These are phyloP conservation scores for Vitellaria paradoxa DNA, from an alignment of 179 eudicot genomes.

Conservation along the genomic window DNA sequence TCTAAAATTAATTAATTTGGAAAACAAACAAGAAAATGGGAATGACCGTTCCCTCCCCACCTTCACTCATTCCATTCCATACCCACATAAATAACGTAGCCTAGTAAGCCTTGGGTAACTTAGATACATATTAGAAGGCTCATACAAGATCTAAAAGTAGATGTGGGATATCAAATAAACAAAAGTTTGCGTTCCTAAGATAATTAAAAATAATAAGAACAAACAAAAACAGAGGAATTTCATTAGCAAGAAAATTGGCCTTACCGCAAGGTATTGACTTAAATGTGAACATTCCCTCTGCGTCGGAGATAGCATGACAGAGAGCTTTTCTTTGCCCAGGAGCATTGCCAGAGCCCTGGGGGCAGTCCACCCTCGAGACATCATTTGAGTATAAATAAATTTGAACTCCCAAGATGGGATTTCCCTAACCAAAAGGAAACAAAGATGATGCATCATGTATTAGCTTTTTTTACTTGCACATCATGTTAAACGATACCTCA, in stretches of 20 bases:
- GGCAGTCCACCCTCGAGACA: constrained; percentile 69
- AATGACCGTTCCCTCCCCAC: no score
- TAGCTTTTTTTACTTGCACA: constrained; percentile 2
- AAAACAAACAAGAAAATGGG: no score
- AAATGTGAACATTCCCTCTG: constrained; percentile 77
- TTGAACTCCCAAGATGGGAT: constrained; percentile 95
- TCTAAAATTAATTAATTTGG: no score
- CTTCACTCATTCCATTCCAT: no score
- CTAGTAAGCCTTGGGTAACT: neutral
- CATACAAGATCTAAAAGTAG: neutral
- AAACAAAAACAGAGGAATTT: neutral
- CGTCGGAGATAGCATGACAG: constrained; percentile 89
- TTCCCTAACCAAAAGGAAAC: constrained; percentile 51
- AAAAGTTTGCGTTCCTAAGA: constrained; percentile 2
- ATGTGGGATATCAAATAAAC: neutral
- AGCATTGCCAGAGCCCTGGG: constrained; percentile 67
- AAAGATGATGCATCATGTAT: neutral
- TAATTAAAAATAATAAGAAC: no score
- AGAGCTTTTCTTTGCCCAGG: constrained; percentile 74
- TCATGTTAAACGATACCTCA: neutral
- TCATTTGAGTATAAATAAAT: constrained; percentile 86
- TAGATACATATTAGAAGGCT: constrained; percentile 3
- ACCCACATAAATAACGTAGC: no score
- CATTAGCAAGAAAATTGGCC: neutral
- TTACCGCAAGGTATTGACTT: constrained; percentile 92